Percentiles rank a stretch among this genome's conserved stretches.
Evolutionary conservation across 2,329 filamentous ascomycete species (phyloP).

Genomic region (Pseudocercospora cruenta): DNA sequence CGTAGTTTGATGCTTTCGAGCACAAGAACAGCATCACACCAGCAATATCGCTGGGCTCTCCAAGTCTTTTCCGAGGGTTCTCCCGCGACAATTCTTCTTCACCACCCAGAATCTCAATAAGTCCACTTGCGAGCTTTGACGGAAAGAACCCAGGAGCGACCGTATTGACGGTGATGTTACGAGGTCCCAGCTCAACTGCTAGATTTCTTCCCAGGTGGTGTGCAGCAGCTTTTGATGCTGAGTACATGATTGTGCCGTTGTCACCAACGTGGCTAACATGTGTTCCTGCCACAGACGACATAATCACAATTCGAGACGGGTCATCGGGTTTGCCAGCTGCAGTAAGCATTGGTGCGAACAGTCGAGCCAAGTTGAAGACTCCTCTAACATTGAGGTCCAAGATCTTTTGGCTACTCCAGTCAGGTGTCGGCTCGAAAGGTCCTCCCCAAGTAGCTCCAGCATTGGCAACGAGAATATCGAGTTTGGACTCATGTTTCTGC

Average conservation of each 20-base stretch:
- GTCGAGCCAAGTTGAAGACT: slow-evolving; percentile 62
- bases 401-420: slow-evolving; percentile 79
- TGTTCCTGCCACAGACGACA: slow-evolving; percentile 78
- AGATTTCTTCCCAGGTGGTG: slow-evolving; percentile 82
- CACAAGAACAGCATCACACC: slow-evolving; percentile 73
- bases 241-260: slow-evolving; percentile 79
- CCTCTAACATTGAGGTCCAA: slow-evolving; percentile 90
- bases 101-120: slow-evolving; percentile 73
- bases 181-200: slow-evolving; percentile 76
- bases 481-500: slow-evolving; percentile 69
- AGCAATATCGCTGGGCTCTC: slow-evolving; percentile 74
- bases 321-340: slow-evolving; percentile 62
- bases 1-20: slow-evolving; percentile 67
- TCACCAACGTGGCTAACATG: slow-evolving; percentile 70
- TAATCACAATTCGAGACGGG: slow-evolving; percentile 80
- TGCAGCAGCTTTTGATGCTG: slow-evolving; percentile 82
- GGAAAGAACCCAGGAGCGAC: slow-evolving; percentile 71
- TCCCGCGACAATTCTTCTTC: slow-evolving; percentile 59
- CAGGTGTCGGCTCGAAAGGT: slow-evolving; percentile 77
- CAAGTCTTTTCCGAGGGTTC: slow-evolving; percentile 70
- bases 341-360: slow-evolving; percentile 74
- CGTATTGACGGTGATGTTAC: slow-evolving; percentile 75
- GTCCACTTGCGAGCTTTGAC: slow-evolving; percentile 70
- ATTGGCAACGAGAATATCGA: slow-evolving; percentile 89
- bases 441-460: slow-evolving; percentile 90